These are phyloP conservation scores for Phytophthora kernoviae DNA, from an alignment of 352 stramenopile species.

Conservation along the genomic window DNA sequence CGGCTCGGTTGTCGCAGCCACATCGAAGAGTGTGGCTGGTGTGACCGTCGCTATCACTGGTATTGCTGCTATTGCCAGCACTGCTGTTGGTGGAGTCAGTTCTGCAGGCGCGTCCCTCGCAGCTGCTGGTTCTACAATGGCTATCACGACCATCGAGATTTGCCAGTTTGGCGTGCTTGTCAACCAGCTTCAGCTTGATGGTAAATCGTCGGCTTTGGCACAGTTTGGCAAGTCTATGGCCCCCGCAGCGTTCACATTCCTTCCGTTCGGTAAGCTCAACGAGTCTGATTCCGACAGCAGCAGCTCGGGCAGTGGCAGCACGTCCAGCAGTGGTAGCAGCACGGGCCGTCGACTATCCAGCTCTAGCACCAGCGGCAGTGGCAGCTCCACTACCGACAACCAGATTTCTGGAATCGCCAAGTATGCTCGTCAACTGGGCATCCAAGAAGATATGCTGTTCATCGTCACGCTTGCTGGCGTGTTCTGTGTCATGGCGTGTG, in stretches of 20 bases:
- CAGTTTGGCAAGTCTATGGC: constrained; percentile 81
- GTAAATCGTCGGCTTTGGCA: constrained; percentile 71
- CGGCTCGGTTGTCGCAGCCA: constrained; percentile 63
- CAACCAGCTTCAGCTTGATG: constrained; percentile 74
- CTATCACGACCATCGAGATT: constrained; percentile 78
- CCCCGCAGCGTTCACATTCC: constrained; percentile 74
- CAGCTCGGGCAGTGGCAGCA: constrained; percentile 27
- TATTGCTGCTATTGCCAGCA: constrained; percentile 77
- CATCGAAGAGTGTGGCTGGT: constrained; percentile 70
- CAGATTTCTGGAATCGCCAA: constrained; percentile 62
- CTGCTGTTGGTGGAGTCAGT: constrained; percentile 45
- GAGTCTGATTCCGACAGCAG: constrained; percentile 28
- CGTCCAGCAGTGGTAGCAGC: constrained; percentile 13
- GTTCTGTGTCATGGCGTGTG: constrained; percentile 68
- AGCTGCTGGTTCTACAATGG: constrained; percentile 62
- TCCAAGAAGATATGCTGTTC: constrained; percentile 85
- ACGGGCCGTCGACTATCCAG: constrained; percentile 40
- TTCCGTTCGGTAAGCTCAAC: constrained; percentile 71
- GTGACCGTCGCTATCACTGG: constrained; percentile 72
- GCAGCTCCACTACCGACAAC: constrained; percentile 12
- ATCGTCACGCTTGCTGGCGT: constrained; percentile 79
- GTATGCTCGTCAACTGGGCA: constrained; percentile 73
- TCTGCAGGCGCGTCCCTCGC: constrained; percentile 51
- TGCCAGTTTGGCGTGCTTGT: constrained; percentile 82
- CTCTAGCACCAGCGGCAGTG: constrained; percentile 23